phyloP scores from a whole-genome alignment of 352 stramenopile genomes.

The Phytophthora megakarya region DNA sequence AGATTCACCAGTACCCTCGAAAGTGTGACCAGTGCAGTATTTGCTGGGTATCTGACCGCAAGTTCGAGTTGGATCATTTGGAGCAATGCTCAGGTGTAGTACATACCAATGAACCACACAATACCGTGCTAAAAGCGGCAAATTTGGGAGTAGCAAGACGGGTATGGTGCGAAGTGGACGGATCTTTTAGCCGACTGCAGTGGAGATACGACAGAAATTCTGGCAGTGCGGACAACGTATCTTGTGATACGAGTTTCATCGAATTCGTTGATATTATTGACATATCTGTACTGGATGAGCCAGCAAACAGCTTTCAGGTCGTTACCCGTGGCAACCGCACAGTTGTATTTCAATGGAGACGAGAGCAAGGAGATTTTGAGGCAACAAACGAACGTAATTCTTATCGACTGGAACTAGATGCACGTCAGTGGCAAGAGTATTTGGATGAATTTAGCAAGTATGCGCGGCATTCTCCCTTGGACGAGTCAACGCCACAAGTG shows the following conservation, averaged over 20 bases:
- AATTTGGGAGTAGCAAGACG: slow-evolving; percentile 45
- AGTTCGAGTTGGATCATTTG: slow-evolving; percentile 34
- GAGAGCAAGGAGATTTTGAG: slow-evolving; percentile 1
- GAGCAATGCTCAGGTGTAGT: slow-evolving; percentile 14
- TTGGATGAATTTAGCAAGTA: slow-evolving; percentile 52
- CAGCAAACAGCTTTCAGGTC: slow-evolving; percentile 45
- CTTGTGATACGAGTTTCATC: slow-evolving; percentile 21
- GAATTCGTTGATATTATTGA: slow-evolving; percentile 41
- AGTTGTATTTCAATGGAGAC: slow-evolving; percentile 56
- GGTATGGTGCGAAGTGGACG: slow-evolving; percentile 65
- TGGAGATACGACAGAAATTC: slow-evolving; percentile 45
- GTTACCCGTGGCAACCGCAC: slow-evolving; percentile 35
- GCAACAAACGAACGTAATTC: background rate
- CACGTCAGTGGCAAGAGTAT: slow-evolving; percentile 58
- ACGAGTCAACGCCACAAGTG: background rate
- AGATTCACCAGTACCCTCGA: slow-evolving; percentile 33
- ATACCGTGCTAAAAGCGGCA: background rate
- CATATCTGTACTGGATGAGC: slow-evolving; percentile 28
- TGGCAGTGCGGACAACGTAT: slow-evolving; percentile 5
- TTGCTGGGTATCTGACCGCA: slow-evolving; percentile 44
- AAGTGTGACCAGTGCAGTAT: slow-evolving; percentile 38
- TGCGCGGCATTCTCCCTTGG: slow-evolving; percentile 22
- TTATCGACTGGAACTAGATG: slow-evolving; percentile 31
- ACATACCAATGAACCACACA: background rate
- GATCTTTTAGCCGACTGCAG: slow-evolving; percentile 44